Evolutionary conservation across 2,329 filamentous ascomycete genomes (phyloP).

Genomic region (Emmonsia crescens): DNA sequence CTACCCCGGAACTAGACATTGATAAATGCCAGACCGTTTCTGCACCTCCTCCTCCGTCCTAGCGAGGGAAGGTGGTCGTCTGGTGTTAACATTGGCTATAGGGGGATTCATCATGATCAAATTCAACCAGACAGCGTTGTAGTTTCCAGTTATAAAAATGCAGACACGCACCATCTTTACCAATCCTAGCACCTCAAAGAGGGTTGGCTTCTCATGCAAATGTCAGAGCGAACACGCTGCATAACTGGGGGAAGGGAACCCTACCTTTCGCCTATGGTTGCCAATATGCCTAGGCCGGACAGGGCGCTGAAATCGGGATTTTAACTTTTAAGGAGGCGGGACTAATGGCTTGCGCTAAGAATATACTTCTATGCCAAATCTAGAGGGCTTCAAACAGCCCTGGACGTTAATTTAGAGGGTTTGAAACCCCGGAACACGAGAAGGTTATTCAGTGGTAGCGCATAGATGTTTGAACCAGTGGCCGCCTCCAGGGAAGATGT

Average conservation of each 20-base stretch:
- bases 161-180: neutral
- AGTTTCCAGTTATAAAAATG: neutral
- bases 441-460: neutral
- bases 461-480: too few relatives aligned
- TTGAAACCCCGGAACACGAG: neutral
- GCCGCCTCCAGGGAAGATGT: too few relatives aligned
- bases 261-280: neutral
- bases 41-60: too few relatives aligned
- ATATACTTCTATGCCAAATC: neutral
- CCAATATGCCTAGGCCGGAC: neutral
- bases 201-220: neutral
- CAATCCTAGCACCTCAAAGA: neutral
- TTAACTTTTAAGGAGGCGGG: neutral
- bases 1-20: neutral
- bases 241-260: neutral
- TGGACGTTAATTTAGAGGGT: neutral
- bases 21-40: too few relatives aligned
- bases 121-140: neutral
- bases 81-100: neutral
- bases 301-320: neutral
- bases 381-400: too few relatives aligned
- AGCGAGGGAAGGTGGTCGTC: too few relatives aligned
- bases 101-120: neutral
- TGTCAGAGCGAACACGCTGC: neutral
- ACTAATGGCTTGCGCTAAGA: neutral